Conservation (phyloP, 75 land plant genomes). For the Isoetes taiwanensis region DNA sequence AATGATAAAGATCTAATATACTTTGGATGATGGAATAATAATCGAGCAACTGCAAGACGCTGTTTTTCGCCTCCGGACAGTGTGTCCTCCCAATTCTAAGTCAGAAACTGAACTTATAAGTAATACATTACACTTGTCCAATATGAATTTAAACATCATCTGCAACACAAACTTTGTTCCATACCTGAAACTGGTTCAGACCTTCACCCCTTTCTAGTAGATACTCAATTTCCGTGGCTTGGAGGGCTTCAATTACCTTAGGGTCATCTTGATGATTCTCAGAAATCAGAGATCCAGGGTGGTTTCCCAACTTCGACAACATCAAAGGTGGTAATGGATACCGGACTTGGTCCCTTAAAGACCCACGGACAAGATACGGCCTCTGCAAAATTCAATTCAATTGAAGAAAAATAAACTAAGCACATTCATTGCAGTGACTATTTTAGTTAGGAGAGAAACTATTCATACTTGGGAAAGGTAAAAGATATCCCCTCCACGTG, state of each 20-base stretch:
- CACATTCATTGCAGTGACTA: background rate
- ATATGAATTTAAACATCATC: too few species aligned
- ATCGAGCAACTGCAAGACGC: constrained; percentile 28
- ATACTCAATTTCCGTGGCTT: constrained; percentile 31
- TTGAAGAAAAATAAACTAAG: background rate
- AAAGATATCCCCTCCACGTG: constrained; percentile 16
- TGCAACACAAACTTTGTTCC: too few species aligned
- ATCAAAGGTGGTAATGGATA: constrained; percentile 15
- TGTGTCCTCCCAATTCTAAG: constrained; percentile 38
- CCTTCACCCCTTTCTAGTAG: constrained; percentile 33
- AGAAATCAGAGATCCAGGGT: constrained; percentile 3
- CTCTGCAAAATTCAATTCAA: constrained; percentile 16
- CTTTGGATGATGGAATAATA: constrained; percentile 30
- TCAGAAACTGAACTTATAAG: background rate
- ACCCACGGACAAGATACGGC: constrained; percentile 30
- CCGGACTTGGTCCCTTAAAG: constrained; percentile 33
- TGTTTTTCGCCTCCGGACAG: constrained; percentile 38
- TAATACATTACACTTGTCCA: too few species aligned
- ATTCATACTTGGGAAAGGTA: constrained; percentile 31
- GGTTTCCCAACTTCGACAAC: constrained; percentile 3
- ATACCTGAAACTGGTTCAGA: constrained; percentile 30
- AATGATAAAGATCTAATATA: background rate
- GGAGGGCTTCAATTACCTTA: constrained; percentile 22
- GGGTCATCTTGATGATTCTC: constrained; percentile 17
- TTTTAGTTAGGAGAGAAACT: background rate